These are phyloP conservation scores for Hypomyces perniciosus DNA, from an alignment of 2,329 filamentous ascomycete genomes.

Conservation along the genomic window DNA sequence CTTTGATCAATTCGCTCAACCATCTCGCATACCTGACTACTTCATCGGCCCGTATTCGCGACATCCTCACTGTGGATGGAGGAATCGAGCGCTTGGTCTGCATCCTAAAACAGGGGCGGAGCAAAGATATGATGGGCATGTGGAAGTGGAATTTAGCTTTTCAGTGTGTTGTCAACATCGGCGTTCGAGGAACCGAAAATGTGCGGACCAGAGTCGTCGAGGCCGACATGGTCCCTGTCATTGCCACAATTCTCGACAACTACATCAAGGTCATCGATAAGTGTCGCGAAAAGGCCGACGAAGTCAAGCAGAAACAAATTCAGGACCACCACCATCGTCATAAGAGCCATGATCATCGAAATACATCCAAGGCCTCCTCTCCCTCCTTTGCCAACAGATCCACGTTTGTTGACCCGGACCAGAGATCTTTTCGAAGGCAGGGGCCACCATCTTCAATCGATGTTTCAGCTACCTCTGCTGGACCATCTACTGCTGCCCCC, in stretches of 20 bases:
- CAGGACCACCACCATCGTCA: conserved; percentile 47
- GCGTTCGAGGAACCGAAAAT: conserved; percentile 87
- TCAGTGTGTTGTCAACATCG: conserved; percentile 98
- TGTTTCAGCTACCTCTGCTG: conserved; percentile 39
- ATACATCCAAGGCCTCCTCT: conserved; percentile 40
- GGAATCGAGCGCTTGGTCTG: conserved; percentile 94
- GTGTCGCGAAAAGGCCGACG: conserved; percentile 78
- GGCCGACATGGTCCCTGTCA: conserved; percentile 98
- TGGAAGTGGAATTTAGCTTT: conserved; percentile 99
- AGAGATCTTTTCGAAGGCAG: conserved; percentile 64
- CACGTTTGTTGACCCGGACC: conserved; percentile 49
- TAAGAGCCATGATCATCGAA: conserved; percentile 43
- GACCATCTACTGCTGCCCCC: conserved; percentile 29
- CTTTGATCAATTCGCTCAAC: conserved; percentile 97
- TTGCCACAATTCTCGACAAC: conserved; percentile 95
- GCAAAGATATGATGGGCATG: conserved; percentile 99
- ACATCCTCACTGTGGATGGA: conserved; percentile 97
- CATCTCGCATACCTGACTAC: conserved; percentile 98
- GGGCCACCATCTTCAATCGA: conserved; percentile 69
- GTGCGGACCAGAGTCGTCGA: conserved; percentile 94
- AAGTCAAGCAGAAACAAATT: conserved; percentile 67
- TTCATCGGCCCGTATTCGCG: conserved; percentile 91
- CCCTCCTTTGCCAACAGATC: conserved; percentile 51
- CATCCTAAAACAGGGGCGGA: conserved; percentile 95
- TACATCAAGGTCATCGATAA: conserved; percentile 96